A percentile compares a stretch with the other conserved stretches of the same genome.
Evolutionary conservation across 306 rosid species (phyloP).

Genomic region (Trifolium repens): DNA sequence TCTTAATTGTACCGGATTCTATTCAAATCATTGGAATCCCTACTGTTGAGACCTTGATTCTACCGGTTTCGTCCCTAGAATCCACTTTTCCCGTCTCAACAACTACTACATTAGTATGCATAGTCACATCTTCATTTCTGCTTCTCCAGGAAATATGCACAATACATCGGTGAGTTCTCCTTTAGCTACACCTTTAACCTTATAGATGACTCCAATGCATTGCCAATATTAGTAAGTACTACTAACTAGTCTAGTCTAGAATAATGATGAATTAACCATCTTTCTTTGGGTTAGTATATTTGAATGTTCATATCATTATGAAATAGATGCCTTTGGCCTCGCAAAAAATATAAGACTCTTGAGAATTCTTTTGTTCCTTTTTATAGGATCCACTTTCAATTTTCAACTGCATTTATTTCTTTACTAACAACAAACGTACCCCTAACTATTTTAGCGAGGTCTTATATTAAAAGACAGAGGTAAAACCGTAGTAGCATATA

Average conservation of each 20-base stretch:
- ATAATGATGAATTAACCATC: constrained; percentile 26
- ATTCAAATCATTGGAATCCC: too few relatives aligned
- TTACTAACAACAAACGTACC: too few relatives aligned
- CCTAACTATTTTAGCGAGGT: too few relatives aligned
- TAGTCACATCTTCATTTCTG: constrained; percentile 89
- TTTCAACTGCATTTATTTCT: too few relatives aligned
- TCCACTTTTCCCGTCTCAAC: too few relatives aligned
- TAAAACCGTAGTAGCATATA: neutral
- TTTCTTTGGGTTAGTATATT: constrained; percentile 2
- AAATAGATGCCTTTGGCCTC: neutral
- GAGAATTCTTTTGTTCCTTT: too few relatives aligned
- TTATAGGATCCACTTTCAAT: too few relatives aligned
- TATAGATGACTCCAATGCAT: constrained; percentile 18
- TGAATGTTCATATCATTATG: neutral
- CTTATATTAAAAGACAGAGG: too few relatives aligned
- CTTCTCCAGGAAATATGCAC: constrained; percentile 99
- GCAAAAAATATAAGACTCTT: too few relatives aligned
- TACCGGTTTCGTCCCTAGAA: too few relatives aligned
- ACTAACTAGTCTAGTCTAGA: constrained; percentile 11
- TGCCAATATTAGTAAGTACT: constrained; percentile 4
- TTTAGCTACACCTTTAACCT: constrained; percentile 21
- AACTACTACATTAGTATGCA: constrained; percentile 93
- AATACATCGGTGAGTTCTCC: constrained; percentile 85
- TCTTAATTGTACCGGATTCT: too few relatives aligned
- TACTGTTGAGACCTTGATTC: too few relatives aligned